These are phyloP conservation scores for Pachysandra terminalis DNA, from an alignment of 164 flowering plant genomes.

Conservation along the genomic window DNA sequence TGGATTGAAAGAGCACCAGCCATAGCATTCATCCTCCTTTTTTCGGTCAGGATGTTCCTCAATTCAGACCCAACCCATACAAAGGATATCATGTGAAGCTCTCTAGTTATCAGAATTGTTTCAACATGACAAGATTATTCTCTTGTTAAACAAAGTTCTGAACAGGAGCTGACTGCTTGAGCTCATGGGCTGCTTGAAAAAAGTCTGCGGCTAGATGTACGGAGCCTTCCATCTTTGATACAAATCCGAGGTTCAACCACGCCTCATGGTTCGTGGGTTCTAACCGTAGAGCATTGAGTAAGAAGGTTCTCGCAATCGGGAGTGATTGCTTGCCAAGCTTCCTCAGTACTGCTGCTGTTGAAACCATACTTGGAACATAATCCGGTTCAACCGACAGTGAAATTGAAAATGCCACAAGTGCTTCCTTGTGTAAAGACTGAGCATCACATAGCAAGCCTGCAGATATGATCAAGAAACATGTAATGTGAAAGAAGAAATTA, in stretches of 20 bases:
- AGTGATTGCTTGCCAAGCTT: slow-evolving; percentile 44
- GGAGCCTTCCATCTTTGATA: slow-evolving; percentile 79
- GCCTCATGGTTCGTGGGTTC: slow-evolving; percentile 88
- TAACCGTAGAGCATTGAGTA: slow-evolving; percentile 75
- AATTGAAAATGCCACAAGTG: slow-evolving; percentile 69
- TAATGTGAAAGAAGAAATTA: neutral
- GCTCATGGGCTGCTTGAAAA: slow-evolving; percentile 92
- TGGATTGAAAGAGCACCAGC: neutral
- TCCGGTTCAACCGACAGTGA: slow-evolving; percentile 82
- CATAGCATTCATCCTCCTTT: neutral
- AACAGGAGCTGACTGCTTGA: slow-evolving; percentile 70
- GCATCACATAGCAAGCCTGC: slow-evolving; percentile 65
- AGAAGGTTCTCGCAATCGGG: slow-evolving; percentile 71
- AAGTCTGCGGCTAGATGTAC: slow-evolving; percentile 78
- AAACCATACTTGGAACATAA: slow-evolving; percentile 74
- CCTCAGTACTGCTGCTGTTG: slow-evolving; percentile 65
- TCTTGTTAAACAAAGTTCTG: slow-evolving; percentile 42
- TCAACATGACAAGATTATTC: neutral
- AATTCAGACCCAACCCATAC: neutral
- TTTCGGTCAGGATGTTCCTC: neutral
- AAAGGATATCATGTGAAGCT: neutral
- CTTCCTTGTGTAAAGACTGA: slow-evolving; percentile 59
- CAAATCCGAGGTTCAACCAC: slow-evolving; percentile 77
- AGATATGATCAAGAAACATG: slow-evolving; percentile 1
- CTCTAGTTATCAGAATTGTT: neutral